Percentiles rank a stretch among this genome's conserved stretches.
phyloP scores from a whole-genome alignment of 2,329 filamentous ascomycete species.

The Pestalotiopsis fici region DNA sequence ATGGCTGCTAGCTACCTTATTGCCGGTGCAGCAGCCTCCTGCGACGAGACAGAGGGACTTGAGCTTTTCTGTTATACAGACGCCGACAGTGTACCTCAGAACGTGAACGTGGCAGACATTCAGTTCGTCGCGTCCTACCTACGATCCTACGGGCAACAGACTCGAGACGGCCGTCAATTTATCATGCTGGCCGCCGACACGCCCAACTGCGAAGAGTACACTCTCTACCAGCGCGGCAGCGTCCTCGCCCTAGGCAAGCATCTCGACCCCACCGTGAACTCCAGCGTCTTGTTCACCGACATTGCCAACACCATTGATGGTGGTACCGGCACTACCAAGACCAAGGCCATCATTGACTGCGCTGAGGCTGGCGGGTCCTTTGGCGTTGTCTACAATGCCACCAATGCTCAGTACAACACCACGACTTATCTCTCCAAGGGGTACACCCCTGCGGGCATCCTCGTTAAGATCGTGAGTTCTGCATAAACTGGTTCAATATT shows the following conservation, averaged over 20 bases:
- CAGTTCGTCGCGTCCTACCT: constrained; percentile 16
- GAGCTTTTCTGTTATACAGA: constrained; percentile 10
- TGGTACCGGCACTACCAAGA: constrained; percentile 52
- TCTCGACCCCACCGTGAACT: constrained; percentile 14
- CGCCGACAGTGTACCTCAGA: constrained; percentile 9
- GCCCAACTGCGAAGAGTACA: constrained; percentile 20
- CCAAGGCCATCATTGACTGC: neutral
- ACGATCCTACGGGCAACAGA: constrained; percentile 15
- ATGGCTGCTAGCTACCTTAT: neutral
- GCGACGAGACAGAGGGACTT: neutral
- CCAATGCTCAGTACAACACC: neutral
- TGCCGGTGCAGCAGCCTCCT: neutral
- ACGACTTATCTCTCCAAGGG: neutral
- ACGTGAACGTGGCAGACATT: constrained; percentile 12
- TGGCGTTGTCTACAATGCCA: neutral
- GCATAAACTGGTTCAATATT: too few relatives aligned
- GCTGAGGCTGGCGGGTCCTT: neutral
- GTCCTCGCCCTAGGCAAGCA: constrained; percentile 17
- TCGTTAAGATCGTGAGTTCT: neutral
- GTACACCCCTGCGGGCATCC: neutral
- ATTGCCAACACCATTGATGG: constrained; percentile 28
- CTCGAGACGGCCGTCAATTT: constrained; percentile 10
- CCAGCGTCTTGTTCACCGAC: constrained; percentile 23
- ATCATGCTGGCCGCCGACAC: constrained; percentile 15
- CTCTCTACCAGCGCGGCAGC: constrained; percentile 9